phyloP scores from a whole-genome alignment of 2,329 filamentous ascomycete species.

The Cadophora malorum region DNA sequence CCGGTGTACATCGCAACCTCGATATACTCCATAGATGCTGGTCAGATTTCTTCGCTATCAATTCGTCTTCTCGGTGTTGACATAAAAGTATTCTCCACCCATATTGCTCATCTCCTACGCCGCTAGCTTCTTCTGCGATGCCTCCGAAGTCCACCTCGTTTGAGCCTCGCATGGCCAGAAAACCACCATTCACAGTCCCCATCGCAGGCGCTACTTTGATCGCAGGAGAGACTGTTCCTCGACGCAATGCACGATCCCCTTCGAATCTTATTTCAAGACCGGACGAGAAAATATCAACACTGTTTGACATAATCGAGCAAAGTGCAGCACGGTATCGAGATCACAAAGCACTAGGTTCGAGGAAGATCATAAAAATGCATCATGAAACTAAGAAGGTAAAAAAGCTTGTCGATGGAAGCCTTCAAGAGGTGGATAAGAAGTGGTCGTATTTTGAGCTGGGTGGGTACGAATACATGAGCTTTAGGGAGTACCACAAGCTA shows the following conservation, averaged over 20 bases:
- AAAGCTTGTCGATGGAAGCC: slow-evolving; percentile 82
- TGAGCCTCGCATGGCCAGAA: slow-evolving; percentile 10
- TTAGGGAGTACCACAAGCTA: slow-evolving; percentile 77
- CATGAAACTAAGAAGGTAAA: slow-evolving; percentile 88
- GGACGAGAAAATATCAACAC: slow-evolving; percentile 66
- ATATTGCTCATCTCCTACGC: not conserved
- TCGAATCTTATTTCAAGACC: slow-evolving; percentile 46
- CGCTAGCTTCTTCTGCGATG: not conserved
- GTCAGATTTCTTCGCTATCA: not conserved
- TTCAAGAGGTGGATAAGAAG: slow-evolving; percentile 82
- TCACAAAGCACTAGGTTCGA: slow-evolving; percentile 69
- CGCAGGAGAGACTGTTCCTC: not conserved
- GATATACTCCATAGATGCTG: no score
- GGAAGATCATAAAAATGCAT: slow-evolving; percentile 77
- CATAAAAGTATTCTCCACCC: not conserved
- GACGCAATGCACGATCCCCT: not conserved
- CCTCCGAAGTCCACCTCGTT: not conserved
- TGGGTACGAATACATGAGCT: slow-evolving; percentile 77
- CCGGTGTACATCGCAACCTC: not conserved
- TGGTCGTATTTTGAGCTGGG: slow-evolving; percentile 90
- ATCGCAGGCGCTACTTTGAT: not conserved
- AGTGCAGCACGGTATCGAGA: slow-evolving; percentile 71
- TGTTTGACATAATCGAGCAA: slow-evolving; percentile 76
- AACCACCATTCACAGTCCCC: slow-evolving; percentile 2
- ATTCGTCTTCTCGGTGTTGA: not conserved